Percentiles rank a stretch among this genome's conserved stretches.
Conservation (phyloP, 345 rosid genomes). For the Cardamine resedifolia region DNA sequence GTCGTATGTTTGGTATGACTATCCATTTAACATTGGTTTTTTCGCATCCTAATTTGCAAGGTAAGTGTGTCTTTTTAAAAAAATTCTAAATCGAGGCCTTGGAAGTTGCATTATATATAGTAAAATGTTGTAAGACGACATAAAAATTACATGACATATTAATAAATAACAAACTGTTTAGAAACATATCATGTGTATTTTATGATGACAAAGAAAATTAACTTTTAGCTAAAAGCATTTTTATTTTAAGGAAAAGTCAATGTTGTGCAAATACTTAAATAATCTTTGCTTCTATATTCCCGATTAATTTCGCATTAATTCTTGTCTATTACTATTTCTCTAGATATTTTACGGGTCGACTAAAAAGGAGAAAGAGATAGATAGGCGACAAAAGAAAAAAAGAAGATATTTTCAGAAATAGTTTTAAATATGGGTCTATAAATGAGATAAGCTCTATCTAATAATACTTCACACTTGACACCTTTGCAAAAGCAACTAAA, state of each 20-base stretch:
- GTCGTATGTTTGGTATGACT: not conserved
- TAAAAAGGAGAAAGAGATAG: not conserved
- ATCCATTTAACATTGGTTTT: not conserved
- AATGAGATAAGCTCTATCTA: not conserved
- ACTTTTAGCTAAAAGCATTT: not conserved
- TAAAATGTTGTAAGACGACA: not conserved
- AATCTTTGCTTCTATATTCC: not conserved
- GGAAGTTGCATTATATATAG: not conserved
- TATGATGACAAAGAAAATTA: not conserved
- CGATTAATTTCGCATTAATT: not conserved
- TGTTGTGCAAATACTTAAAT: not conserved
- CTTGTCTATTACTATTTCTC: not conserved
- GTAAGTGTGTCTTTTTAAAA: not conserved
- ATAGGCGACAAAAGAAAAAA: not conserved
- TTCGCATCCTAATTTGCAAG: not conserved
- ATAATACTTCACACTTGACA: not conserved
- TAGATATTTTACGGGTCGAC: conserved; percentile 25
- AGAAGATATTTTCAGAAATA: conserved; percentile 26
- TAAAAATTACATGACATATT: not conserved
- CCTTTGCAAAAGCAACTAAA: not conserved
- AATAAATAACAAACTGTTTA: not conserved
- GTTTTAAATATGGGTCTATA: conserved; percentile 20
- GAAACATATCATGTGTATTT: not conserved
- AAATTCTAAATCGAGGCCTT: not conserved
- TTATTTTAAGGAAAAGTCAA: not conserved